Evolutionary conservation across 164 flowering plant genomes (phyloP), one percentile per base, ranked within the genome.

Genomic region (Protea cynaroides): DNA sequence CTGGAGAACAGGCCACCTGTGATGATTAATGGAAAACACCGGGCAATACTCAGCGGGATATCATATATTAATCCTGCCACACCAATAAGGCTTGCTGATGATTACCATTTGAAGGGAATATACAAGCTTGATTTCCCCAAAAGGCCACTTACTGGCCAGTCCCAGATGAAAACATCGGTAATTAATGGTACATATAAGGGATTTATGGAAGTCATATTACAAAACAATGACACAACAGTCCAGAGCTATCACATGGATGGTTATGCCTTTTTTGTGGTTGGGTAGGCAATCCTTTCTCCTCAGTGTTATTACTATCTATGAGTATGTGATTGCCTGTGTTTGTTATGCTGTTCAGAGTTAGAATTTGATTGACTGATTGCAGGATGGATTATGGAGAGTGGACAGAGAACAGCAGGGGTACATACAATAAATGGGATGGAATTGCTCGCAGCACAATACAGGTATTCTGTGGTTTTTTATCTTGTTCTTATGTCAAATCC

Each of bases 311-410:
- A 38, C 17, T 54, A 40, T 21, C 7, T 52, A 53, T 36, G 25
- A 1, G 17, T 29, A 11, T 13, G 23, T 59, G 38, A 29, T 11
- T 44, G 11, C 10, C 3, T 15, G 56, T 53, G 24, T 21, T 40
- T 58, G 4, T 62, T 29, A 18, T 18, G 7, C 43, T 46, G 15
- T 29, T 44, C 21, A 25, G 25, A 50, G 64, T 69, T 6, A 56
- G 23, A 56, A 63, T 50, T 47, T 29, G 17, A 36, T 47, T 56
- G 8, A 37, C 56, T 38, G 25, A n/a, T 65, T 75, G 66, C 83
- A 88, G 97, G 37, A 90, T 90, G 97, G 97, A 86, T 64, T 88
- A 71, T 71, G 94, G 97, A 18, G 89, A 82, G 47, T 88, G 97
- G 97, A 75, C 90, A 6, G 87, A 88, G 66, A 80, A 76, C 57